phyloP scores from a whole-genome alignment of 2,329 filamentous ascomycete species.

The Monascus ruber region DNA sequence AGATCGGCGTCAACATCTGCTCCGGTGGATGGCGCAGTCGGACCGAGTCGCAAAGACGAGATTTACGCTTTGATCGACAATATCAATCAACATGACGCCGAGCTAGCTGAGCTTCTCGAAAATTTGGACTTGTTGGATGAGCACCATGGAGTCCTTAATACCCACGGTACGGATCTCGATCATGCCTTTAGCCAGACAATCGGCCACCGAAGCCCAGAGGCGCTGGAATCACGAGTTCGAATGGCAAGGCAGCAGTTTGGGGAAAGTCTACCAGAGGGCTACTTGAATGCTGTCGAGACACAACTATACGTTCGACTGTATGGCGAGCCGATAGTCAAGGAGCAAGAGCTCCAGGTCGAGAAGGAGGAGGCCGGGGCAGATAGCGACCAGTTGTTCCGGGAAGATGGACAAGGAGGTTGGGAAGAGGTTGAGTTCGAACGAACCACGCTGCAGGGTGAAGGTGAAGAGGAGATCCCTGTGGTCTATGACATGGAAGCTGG shows the following conservation, averaged over 20 bases:
- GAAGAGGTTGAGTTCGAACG: constrained; percentile 22
- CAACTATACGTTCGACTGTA: constrained; percentile 69
- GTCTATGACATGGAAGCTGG: constrained; percentile 20
- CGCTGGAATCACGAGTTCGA: constrained; percentile 42
- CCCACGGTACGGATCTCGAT: constrained; percentile 15
- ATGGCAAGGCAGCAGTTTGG: constrained; percentile 64
- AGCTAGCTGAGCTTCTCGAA: constrained; percentile 23
- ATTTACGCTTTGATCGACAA: constrained; percentile 27
- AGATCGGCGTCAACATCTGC: constrained; percentile 14
- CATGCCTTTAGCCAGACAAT: constrained; percentile 18
- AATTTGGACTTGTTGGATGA: constrained; percentile 21
- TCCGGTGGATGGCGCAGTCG: constrained; percentile 6
- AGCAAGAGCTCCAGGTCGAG: constrained; percentile 17
- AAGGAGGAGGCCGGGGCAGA: constrained; percentile 21
- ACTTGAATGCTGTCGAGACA: constrained; percentile 60
- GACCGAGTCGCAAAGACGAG: constrained; percentile 14
- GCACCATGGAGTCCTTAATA: constrained; percentile 11
- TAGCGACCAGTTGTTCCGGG: constrained; percentile 24
- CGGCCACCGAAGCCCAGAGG: constrained; percentile 19
- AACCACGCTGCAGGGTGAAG: neutral
- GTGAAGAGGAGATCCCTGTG: constrained; percentile 12
- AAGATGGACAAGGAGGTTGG: constrained; percentile 27
- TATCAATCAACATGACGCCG: constrained; percentile 24
- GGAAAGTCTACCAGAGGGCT: constrained; percentile 60
- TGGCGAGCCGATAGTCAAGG: constrained; percentile 50